Base-by-base conservation (phyloP, 495 filamentous ascomycete species). In the Hypomontagnella submonticulosa region DNA sequence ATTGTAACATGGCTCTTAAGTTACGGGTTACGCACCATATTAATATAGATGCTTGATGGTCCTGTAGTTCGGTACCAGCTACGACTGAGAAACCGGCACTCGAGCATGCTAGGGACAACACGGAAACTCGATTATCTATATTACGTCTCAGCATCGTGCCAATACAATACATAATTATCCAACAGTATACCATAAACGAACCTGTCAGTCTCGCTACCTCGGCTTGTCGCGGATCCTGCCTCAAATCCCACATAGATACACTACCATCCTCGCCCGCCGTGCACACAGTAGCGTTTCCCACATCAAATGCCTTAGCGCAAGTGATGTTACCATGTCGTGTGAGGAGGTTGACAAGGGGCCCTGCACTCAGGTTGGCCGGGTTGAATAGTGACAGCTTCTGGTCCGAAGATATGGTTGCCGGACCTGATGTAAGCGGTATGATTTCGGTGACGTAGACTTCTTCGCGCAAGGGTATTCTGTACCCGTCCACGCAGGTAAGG, bases 61-160 rank as follows among this genome's bases (percentile, higher is more conserved):
- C 86, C 11, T 82, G 84, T 23, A 95, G 77, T 73, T 97, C 93
- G 6, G 90, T 92, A 7, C 94, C 94, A 20, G 87, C 89, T 27
- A 87, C 91, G 10, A 96, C 73, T 9, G 82, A 76, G 66, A 86
- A 86, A 12, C 81, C 83, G 38, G 77, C 75, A 48, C 78, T 77
- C 23, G 83, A 84, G 73, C 85, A 88, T 20, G 87, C 87, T 15
- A 95, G 76, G 1, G 92, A 90, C n/a, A 92, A 77, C 30, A 93
- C 81, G 23, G 89, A 81, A 0, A 79, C 72, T 41, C 69, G 71
- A 44, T 75, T 73, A 34, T 75, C 77, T 81, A 67, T 81, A 64
- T 49, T 33, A 73, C 9, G 37, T 32, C 47, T 69, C 44, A 63
- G 58, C 32, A 55, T 52, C 9, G 13, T 36, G 10, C 48, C 49